phyloP scores from a whole-genome alignment of 2,329 filamentous ascomycete genomes.

The Diplodia intermedia region DNA sequence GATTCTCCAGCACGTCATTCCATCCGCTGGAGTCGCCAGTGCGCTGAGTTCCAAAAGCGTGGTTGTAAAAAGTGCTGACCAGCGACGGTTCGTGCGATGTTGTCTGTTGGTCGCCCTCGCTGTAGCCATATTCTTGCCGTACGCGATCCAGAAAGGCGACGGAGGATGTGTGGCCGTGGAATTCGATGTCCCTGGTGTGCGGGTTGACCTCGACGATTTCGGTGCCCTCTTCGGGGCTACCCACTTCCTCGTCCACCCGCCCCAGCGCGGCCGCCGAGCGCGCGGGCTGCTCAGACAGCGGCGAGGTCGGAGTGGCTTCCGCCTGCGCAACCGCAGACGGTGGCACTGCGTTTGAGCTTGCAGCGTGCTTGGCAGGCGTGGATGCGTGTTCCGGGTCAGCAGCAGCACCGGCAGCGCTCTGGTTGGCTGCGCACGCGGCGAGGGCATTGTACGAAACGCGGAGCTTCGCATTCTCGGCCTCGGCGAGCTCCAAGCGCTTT shows the following conservation, averaged over 20 bases:
- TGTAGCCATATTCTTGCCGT: slow-evolving; percentile 39
- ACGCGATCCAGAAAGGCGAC: slow-evolving; percentile 55
- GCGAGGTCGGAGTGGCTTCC: slow-evolving; percentile 11
- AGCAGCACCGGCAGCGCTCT: slow-evolving; percentile 26
- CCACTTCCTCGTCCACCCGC: slow-evolving; percentile 27
- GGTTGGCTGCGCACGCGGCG: slow-evolving; percentile 36
- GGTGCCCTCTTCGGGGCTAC: slow-evolving; percentile 50
- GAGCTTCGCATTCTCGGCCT: slow-evolving; percentile 39
- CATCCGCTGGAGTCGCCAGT: slow-evolving; percentile 22
- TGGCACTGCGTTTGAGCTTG: neutral
- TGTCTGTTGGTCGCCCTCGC: slow-evolving; percentile 33
- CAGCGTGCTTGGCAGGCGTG: neutral
- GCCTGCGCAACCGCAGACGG: slow-evolving; percentile 1
- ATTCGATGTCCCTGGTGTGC: slow-evolving; percentile 50
- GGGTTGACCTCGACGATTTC: slow-evolving; percentile 56
- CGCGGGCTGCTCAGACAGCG: slow-evolving; percentile 9
- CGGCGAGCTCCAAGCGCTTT: slow-evolving; percentile 43
- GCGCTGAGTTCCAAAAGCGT: slow-evolving; percentile 48
- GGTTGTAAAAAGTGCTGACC: slow-evolving; percentile 56
- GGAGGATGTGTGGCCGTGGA: slow-evolving; percentile 57
- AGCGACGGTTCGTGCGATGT: slow-evolving; percentile 47
- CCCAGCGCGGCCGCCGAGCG: neutral
- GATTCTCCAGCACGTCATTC: slow-evolving; percentile 35
- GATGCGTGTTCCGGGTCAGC: neutral
- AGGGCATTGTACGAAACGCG: slow-evolving; percentile 24